Evolutionary conservation across 352 stramenopile genomes (phyloP).

Genomic region (Phytophthora capsici): DNA sequence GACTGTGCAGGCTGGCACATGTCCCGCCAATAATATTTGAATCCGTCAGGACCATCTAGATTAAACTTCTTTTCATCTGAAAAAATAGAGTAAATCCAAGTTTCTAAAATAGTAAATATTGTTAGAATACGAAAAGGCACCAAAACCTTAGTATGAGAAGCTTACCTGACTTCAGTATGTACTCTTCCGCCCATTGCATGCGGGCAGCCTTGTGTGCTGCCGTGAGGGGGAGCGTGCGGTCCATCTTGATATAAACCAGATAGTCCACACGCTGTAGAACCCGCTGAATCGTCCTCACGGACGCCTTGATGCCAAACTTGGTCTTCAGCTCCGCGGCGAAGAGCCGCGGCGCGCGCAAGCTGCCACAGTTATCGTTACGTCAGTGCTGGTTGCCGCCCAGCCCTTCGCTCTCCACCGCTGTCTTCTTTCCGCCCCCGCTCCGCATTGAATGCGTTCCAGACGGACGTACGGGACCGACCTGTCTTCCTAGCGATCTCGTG

Average conservation of each 20-base stretch:
- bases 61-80: constrained; percentile 7
- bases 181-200: constrained; percentile 1
- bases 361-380: not conserved
- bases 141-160: no score
- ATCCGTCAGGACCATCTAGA: not conserved
- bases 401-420: not conserved
- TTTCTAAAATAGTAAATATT: no score
- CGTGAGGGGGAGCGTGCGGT: constrained; percentile 2
- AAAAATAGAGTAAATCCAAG: constrained; percentile 9
- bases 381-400: constrained; percentile 1
- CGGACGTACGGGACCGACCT: not conserved
- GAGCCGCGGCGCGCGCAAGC: not conserved
- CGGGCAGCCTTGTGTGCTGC: constrained; percentile 4
- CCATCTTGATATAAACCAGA: constrained; percentile 16
- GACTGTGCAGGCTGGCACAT: not conserved
- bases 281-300: not conserved
- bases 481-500: constrained; percentile 6
- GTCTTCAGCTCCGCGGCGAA: constrained; percentile 3
- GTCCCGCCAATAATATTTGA: constrained; percentile 4
- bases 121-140: no score
- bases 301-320: not conserved
- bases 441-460: constrained; percentile 1
- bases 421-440: not conserved
- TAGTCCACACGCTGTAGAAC: not conserved
- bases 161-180: no score